These are phyloP conservation scores for Sanghuangporus weigelae DNA, from an alignment of 1,284 basidiomycete genomes.

Conservation along the genomic window DNA sequence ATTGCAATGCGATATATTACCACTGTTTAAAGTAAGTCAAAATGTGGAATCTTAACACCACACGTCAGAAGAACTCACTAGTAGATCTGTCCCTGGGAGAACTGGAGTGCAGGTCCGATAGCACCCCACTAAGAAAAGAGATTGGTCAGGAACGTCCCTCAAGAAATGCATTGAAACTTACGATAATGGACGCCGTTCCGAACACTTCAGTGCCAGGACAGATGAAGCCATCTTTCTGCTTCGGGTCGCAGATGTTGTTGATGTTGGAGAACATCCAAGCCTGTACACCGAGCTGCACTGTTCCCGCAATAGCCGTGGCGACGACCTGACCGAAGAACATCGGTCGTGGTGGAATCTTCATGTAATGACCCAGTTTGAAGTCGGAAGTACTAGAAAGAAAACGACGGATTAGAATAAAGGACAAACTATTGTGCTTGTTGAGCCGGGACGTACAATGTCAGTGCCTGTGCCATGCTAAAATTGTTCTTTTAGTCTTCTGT, in stretches of 20 bases:
- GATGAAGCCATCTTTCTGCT: slow-evolving; percentile 33
- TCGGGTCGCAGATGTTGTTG: slow-evolving; percentile 28
- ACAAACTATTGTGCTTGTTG: too few species aligned
- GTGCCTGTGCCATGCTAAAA: slow-evolving; percentile 23
- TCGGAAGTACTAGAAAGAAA: slow-evolving; percentile 24
- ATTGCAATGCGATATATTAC: not conserved
- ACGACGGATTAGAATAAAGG: too few species aligned
- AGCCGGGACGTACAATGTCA: slow-evolving; percentile 23
- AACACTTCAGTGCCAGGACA: slow-evolving; percentile 34
- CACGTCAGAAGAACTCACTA: slow-evolving; percentile 20
- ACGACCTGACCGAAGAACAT: slow-evolving; percentile 35
- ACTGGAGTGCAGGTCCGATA: slow-evolving; percentile 37
- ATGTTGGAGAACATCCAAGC: slow-evolving; percentile 39
- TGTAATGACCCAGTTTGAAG: slow-evolving; percentile 34
- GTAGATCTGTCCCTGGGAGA: slow-evolving; percentile 33
- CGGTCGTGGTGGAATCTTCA: slow-evolving; percentile 36
- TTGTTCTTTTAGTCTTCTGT: too few species aligned
- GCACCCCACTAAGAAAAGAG: slow-evolving; percentile 27
- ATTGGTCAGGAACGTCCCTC: not conserved
- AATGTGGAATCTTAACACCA: not conserved
- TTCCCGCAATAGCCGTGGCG: slow-evolving; percentile 37
- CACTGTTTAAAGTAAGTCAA: not conserved
- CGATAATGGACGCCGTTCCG: slow-evolving; percentile 34
- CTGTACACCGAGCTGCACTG: slow-evolving; percentile 37
- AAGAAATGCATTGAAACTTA: slow-evolving; percentile 22